These are phyloP conservation scores for Gonapodya prolifera DNA, from an alignment of 192 early-diverging fungal genomes.

Conservation along the genomic window DNA sequence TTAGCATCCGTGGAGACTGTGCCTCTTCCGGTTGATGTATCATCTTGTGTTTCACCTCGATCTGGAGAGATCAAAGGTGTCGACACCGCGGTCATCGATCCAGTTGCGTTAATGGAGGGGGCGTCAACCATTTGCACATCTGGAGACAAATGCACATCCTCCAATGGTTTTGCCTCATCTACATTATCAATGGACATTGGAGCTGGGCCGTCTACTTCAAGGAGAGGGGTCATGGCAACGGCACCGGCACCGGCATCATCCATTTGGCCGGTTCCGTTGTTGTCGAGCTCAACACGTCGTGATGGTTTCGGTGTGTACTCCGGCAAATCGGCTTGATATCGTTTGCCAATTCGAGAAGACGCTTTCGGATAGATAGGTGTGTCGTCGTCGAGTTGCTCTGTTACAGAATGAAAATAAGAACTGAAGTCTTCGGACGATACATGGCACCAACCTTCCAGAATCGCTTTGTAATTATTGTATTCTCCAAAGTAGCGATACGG, in stretches of 20 bases:
- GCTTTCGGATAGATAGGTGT: conserved; percentile 68
- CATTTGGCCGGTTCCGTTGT: too few relatives aligned
- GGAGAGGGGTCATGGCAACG: neutral
- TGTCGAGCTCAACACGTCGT: too few relatives aligned
- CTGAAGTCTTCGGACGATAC: neutral
- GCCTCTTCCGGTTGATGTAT: neutral
- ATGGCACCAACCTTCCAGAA: conserved; percentile 40
- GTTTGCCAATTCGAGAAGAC: conserved; percentile 62
- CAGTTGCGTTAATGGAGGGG: neutral
- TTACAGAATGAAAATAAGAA: neutral
- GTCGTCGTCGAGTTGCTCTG: conserved; percentile 33
- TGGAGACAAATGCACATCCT: neutral
- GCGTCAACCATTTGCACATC: neutral
- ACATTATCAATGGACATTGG: neutral
- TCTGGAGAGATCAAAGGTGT: neutral
- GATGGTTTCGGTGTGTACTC: conserved; percentile 18
- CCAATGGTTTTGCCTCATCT: neutral
- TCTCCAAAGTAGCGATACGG: conserved; percentile 84
- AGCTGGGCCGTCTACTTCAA: too few relatives aligned
- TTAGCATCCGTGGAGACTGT: neutral
- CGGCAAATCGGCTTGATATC: conserved; percentile 65
- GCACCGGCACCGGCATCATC: neutral
- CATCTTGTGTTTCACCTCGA: neutral
- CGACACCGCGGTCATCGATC: neutral
- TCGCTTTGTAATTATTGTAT: conserved; percentile 50